Evolutionary conservation across 176 grass and related monocot genomes (phyloP).

Genomic region (Cocos nucifera): DNA sequence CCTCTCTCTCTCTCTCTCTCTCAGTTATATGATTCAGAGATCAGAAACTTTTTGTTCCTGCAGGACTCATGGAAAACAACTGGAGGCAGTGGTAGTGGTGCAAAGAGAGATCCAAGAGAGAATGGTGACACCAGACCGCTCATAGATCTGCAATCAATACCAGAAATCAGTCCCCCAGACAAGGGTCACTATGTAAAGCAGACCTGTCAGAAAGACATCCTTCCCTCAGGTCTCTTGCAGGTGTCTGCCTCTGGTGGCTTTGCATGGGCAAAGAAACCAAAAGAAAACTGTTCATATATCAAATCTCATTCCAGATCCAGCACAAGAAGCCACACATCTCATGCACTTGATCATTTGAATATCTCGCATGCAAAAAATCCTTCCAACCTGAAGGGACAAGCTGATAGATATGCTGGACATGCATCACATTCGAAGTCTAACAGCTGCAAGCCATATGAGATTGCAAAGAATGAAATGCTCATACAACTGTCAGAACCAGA

Average conservation of each 20-base stretch:
- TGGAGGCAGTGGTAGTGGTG: background rate
- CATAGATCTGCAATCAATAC: conserved; percentile 34
- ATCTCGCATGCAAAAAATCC: background rate
- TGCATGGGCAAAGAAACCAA: conserved; percentile 59
- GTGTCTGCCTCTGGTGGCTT: conserved; percentile 49
- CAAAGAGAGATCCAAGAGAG: conserved; percentile 14
- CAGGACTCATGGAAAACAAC: conserved; percentile 1
- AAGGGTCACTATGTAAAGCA: conserved; percentile 15
- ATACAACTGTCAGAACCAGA: conserved; percentile 66
- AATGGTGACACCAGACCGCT: conserved; percentile 29
- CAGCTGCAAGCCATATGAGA: conserved; percentile 24
- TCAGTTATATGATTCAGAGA: no score
- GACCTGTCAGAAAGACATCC: conserved; percentile 15
- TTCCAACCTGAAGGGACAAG: conserved; percentile 1
- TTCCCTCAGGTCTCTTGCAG: conserved; percentile 29
- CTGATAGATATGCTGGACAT: background rate
- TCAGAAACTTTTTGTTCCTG: background rate
- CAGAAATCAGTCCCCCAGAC: conserved; percentile 26
- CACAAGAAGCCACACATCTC: background rate
- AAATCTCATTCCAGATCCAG: conserved; percentile 12
- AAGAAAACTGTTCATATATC: conserved; percentile 17
- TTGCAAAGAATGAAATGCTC: conserved; percentile 47
- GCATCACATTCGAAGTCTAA: background rate
- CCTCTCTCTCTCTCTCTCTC: background rate
- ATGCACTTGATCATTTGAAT: background rate